Evolutionary conservation across 345 rosid genomes (phyloP).

Genomic region (Noccaea bulbosa): DNA sequence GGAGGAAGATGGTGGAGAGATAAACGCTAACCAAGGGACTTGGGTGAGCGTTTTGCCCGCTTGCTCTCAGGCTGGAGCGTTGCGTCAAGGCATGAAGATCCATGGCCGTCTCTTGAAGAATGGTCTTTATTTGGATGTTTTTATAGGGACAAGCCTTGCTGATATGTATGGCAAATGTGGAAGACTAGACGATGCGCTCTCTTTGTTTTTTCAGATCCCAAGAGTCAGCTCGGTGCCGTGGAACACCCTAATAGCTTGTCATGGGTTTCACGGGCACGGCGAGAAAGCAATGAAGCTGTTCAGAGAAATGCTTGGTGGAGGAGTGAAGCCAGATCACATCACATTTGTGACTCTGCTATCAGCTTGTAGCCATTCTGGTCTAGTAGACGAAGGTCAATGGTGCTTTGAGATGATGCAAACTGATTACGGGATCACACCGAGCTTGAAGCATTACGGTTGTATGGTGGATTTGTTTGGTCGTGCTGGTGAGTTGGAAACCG

Average conservation of each 20-base stretch:
- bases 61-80: slow-evolving; percentile 58
- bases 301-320: slow-evolving; percentile 52
- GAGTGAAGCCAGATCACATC: slow-evolving; percentile 60
- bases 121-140: slow-evolving; percentile 47
- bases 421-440: slow-evolving; percentile 51
- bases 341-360: slow-evolving; percentile 62
- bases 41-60: slow-evolving; percentile 68
- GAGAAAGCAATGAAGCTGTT: slow-evolving; percentile 55
- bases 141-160: slow-evolving; percentile 57
- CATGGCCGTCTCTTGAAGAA: slow-evolving; percentile 53
- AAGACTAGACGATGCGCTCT: slow-evolving; percentile 53
- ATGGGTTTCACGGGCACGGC: slow-evolving; percentile 57
- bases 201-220: slow-evolving; percentile 51
- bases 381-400: slow-evolving; percentile 57
- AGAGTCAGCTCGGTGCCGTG: slow-evolving; percentile 55
- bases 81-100: slow-evolving; percentile 59
- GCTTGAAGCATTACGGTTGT: slow-evolving; percentile 65
- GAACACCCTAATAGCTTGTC: slow-evolving; percentile 66
- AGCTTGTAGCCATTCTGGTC: slow-evolving; percentile 70
- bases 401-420: slow-evolving; percentile 56
- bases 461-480: slow-evolving; percentile 70
- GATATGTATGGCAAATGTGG: slow-evolving; percentile 75
- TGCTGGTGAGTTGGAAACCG: slow-evolving; percentile 57
- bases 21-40: slow-evolving; percentile 56
- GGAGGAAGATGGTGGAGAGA: slow-evolving; percentile 48